phyloP scores from a whole-genome alignment of 768 basidiomycete genomes.

The Tremella yokohamensis region DNA sequence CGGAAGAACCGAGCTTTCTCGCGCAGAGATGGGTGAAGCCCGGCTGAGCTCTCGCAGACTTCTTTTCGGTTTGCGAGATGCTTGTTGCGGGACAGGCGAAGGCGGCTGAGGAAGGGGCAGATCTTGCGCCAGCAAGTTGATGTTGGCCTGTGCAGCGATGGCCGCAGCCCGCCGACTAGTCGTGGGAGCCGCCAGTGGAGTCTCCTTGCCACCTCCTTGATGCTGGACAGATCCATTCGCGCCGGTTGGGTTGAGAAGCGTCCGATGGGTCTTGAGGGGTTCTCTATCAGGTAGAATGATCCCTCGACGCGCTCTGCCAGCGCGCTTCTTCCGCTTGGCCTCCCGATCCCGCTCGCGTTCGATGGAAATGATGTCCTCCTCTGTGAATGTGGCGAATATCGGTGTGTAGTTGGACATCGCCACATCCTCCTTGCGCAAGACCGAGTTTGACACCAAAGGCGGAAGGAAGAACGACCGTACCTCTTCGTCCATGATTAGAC shows the following conservation, averaged over 20 bases:
- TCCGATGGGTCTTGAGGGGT: conserved; percentile 83
- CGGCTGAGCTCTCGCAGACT: conserved; percentile 14
- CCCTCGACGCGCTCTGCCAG: conserved; percentile 74
- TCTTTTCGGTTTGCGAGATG: conserved; percentile 10
- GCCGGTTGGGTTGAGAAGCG: conserved; percentile 51
- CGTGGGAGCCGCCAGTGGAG: conserved; percentile 57
- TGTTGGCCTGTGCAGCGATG: conserved; percentile 89
- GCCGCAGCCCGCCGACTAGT: conserved; percentile 75
- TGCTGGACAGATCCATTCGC: conserved; percentile 32
- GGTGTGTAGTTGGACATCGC: conserved; percentile 75
- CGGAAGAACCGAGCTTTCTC: conserved; percentile 26
- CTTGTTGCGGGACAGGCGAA: conserved; percentile 59
- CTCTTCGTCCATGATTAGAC: conserved; percentile 79
- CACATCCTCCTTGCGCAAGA: conserved; percentile 63
- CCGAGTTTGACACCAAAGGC: conserved; percentile 60
- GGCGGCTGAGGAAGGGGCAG: conserved; percentile 55
- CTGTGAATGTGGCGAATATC: conserved; percentile 79
- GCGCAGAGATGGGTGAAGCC: conserved; percentile 21
- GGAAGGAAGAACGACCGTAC: conserved; percentile 85
- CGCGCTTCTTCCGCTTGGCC: conserved; percentile 65
- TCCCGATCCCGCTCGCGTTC: conserved; percentile 96
- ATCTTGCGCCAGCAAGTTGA: conserved; percentile 54
- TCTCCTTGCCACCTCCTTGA: background rate
- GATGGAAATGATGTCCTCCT: conserved; percentile 79
- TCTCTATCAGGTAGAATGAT: conserved; percentile 84